Evolutionary conservation across 352 stramenopile genomes (phyloP).

Genomic region (Phytophthora boehmeriae): DNA sequence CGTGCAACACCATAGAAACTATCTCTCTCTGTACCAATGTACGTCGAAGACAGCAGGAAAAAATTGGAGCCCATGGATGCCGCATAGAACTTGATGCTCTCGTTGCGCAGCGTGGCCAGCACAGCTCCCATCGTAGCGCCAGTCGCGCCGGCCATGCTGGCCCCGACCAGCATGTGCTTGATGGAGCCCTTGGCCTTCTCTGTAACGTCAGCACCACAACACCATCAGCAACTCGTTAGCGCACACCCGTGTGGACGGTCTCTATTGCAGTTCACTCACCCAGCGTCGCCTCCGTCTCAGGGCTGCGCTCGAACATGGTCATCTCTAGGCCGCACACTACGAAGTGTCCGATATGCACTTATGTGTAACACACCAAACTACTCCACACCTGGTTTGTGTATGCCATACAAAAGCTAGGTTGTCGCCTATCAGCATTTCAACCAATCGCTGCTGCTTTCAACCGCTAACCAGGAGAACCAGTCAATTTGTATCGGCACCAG

Average conservation of each 20-base stretch:
- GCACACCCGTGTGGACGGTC: neutral
- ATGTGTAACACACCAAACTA: too few relatives aligned
- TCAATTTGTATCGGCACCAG: conserved; percentile 13
- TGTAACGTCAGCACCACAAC: conserved; percentile 13
- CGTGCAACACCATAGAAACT: too few relatives aligned
- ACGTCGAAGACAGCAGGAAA: conserved; percentile 84
- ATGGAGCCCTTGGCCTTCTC: conserved; percentile 71
- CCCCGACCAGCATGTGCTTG: conserved; percentile 74
- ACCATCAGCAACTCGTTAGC: neutral
- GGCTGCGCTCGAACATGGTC: conserved; percentile 36
- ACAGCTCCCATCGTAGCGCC: conserved; percentile 64
- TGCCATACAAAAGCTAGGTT: neutral
- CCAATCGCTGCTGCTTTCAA: too few relatives aligned
- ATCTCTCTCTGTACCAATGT: conserved; percentile 69
- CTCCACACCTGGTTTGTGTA: conserved; percentile 5
- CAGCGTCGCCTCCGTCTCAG: conserved; percentile 32
- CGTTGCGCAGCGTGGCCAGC: conserved; percentile 71
- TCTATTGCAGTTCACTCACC: conserved; percentile 10
- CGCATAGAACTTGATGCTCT: conserved; percentile 83
- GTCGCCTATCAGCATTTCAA: too few relatives aligned
- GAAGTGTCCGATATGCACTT: too few relatives aligned
- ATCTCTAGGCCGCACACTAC: too few relatives aligned
- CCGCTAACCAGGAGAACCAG: conserved; percentile 7
- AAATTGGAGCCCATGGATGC: conserved; percentile 88
- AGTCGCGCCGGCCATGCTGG: conserved; percentile 51